A percentile compares a stretch with the other conserved stretches of the same genome.
These are phyloP conservation scores for Cicer judaicum DNA, from an alignment of 306 rosid species.

Conservation along the genomic window DNA sequence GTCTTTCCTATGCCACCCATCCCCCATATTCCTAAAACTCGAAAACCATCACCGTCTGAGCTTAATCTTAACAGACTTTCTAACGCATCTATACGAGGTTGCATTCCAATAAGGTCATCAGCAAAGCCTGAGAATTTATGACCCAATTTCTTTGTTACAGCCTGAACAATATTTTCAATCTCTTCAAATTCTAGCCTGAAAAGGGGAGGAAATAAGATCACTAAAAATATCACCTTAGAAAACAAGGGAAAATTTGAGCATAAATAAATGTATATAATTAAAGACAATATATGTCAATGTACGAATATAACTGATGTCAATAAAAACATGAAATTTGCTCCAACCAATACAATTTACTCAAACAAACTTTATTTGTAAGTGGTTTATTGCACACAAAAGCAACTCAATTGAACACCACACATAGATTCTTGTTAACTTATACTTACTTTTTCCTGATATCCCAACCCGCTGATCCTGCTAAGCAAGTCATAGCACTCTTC, in stretches of 20 bases:
- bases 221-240: not conserved
- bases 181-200: not conserved
- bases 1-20: constrained; percentile 39
- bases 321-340: not conserved
- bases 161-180: constrained; percentile 12
- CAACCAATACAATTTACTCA: not conserved
- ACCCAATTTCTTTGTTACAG: not conserved
- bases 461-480: not conserved
- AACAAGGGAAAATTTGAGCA: no score
- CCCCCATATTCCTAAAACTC: constrained; percentile 33
- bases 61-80: constrained; percentile 1
- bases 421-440: not conserved
- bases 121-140: not conserved
- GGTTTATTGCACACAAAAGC: not conserved
- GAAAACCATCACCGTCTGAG: not conserved
- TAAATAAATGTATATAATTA: no score
- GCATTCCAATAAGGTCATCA: constrained; percentile 29
- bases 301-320: not conserved
- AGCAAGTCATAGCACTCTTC: not conserved
- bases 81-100: not conserved
- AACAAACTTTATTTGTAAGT: not conserved
- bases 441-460: constrained; percentile 1
- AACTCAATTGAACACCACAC: not conserved
- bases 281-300: no score
- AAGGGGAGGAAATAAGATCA: not conserved